Percentiles rank a stretch among this genome's conserved stretches.
Evolutionary conservation across 768 basidiomycete species (phyloP).

Genomic region (Chalciporus pseudorubinellus): DNA sequence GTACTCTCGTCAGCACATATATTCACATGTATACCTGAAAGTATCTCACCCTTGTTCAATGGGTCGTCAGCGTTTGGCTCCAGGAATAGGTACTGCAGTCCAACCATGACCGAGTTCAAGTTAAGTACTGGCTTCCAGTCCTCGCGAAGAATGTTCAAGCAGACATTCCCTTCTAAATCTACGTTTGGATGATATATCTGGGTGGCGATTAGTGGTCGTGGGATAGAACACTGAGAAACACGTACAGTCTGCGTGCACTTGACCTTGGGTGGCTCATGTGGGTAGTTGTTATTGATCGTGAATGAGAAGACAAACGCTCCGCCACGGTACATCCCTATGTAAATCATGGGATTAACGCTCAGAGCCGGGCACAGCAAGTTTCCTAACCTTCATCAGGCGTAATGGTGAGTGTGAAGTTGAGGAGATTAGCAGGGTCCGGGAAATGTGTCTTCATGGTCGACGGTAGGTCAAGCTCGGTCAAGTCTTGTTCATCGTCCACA

Average conservation of each 20-base stretch:
- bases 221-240: constrained; percentile 5
- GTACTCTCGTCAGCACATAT: constrained; percentile 19
- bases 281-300: constrained; percentile 95
- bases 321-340: constrained; percentile 94
- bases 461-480: constrained; percentile 96
- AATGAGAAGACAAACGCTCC: constrained; percentile 94
- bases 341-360: constrained; percentile 1
- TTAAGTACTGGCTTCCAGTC: constrained; percentile 99
- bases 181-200: constrained; percentile 99
- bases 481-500: constrained; percentile 48
- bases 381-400: constrained; percentile 90
- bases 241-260: constrained; percentile 92
- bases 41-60: constrained; percentile 89
- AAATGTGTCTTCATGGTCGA: constrained; percentile 95
- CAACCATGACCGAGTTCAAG: constrained; percentile 97
- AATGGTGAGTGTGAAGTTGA: constrained; percentile 95
- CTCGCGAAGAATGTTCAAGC: constrained; percentile 96
- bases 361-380: neutral
- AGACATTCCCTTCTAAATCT: constrained; percentile 97
- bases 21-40: neutral
- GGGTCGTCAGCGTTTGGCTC: constrained; percentile 99
- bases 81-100: constrained; percentile 95
- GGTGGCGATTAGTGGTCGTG: constrained; percentile 4
- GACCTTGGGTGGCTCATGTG: constrained; percentile 99
- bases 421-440: constrained; percentile 88